Evolutionary conservation across 2,329 filamentous ascomycete species (phyloP), one percentile per base, ranked within the genome.

Genomic region (Myrmaecium sp.): DNA sequence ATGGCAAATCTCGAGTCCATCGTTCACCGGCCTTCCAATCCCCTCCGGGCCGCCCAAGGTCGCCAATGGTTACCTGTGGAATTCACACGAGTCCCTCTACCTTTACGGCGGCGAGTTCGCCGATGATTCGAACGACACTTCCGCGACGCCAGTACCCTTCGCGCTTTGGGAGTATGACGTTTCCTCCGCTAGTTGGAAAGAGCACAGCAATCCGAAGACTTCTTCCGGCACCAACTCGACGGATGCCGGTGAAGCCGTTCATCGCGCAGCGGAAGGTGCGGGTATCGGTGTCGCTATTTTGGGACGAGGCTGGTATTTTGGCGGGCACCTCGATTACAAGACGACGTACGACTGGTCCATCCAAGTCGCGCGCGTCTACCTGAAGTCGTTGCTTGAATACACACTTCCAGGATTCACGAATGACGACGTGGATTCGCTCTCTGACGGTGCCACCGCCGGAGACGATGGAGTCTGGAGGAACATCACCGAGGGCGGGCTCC

Each of bases 301-400:
- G 1, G 76, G 76, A 0, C 52, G 74, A 24, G 79, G 74, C 17
- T 84, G 71, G 60, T 84, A 81, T 46, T 84, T 84, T 49, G 78
- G 76, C 14, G 78, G 78, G 0, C 78, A 83, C 47, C 54, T 79
- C 5, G 77, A 84, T 44, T 59, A 55, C 14, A 64, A 66, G 32
- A 71, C 65, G 0, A 70, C 66, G 2, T 46, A 59, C 35, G 75
- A 70, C 8, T 83, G 78, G 78, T 71, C 70, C n/a, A 64, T 66
- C 26, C 61, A 68, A 28, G 58, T 69, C 13, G 51, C 57, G 0
- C 60, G 76, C 4, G 57, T 81, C 1, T 84, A 83, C 43, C 52
- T 84, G 22, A 80, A 74, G 50, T 79, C 72, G 23, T 53, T 84
- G 16, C 54, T 82, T 9, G 77, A 84, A 41, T 84, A 75, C 40